Evolutionary conservation across 805 yeast species (phyloP).

Genomic region (Blastobotrys terrestris): DNA sequence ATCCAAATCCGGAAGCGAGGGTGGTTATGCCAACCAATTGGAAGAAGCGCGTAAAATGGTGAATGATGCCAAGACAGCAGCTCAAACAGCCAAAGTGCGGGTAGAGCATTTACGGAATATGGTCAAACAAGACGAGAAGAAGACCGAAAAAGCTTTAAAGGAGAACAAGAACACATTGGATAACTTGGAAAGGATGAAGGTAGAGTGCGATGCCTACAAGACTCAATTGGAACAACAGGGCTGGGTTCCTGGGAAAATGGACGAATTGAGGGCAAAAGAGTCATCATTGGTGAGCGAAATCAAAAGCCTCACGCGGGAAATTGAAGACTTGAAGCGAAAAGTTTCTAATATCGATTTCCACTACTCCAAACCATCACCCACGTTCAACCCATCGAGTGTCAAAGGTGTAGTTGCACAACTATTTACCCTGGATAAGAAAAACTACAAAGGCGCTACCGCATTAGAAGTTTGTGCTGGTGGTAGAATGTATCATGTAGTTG

Average conservation of each 20-base stretch:
- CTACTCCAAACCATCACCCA: conserved; percentile 56
- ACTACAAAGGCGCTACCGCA: conserved; percentile 65
- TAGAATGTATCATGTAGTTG: conserved; percentile 80
- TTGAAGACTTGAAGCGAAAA: conserved; percentile 52
- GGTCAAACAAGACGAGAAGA: conserved; percentile 34
- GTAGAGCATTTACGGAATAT: conserved; percentile 52
- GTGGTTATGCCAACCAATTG: conserved; percentile 72
- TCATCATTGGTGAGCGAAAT: conserved; percentile 37
- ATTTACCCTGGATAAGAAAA: conserved; percentile 54
- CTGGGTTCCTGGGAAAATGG: conserved; percentile 22
- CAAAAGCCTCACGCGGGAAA: conserved; percentile 39
- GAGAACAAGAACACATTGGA: conserved; percentile 39
- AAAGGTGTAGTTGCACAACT: conserved; percentile 88
- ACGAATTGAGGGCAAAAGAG: conserved; percentile 20
- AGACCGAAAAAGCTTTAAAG: conserved; percentile 43
- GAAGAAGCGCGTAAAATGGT: conserved; percentile 53
- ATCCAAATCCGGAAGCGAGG: conserved; percentile 65
- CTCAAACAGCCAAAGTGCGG: conserved; percentile 55
- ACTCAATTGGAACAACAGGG: conserved; percentile 47
- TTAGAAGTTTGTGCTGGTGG: conserved; percentile 94
- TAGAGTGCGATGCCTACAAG: conserved; percentile 36
- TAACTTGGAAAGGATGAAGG: conserved; percentile 40
- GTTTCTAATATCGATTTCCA: conserved; percentile 71
- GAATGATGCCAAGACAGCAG: conserved; percentile 46
- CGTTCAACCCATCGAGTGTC: conserved; percentile 57